Conservation (phyloP, 1,284 basidiomycete genomes). For the Heterobasidion parviporum region DNA sequence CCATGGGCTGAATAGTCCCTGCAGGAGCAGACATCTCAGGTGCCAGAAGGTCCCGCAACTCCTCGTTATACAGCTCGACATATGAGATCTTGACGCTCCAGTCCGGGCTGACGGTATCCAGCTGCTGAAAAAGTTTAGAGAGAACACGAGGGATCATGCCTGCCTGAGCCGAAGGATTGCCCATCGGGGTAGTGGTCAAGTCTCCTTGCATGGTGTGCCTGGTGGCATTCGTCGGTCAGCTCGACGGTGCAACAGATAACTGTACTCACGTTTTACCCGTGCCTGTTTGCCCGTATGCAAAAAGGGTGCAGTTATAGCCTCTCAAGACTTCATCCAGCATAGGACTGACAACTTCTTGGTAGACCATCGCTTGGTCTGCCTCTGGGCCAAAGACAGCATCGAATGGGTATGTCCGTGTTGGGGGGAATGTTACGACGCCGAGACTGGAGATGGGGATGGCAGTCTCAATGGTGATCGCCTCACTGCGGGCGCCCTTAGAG, state of each 20-base stretch:
- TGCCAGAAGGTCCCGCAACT: constrained; percentile 89
- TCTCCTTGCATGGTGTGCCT: constrained; percentile 97
- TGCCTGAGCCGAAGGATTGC: constrained; percentile 83
- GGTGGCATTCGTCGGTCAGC: constrained; percentile 2
- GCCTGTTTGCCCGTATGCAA: constrained; percentile 98
- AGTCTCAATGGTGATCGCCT: constrained; percentile 76
- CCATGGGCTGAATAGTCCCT: constrained; percentile 64
- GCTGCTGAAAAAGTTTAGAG: constrained; percentile 85
- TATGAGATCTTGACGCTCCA: constrained; percentile 94
- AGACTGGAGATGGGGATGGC: constrained; percentile 55
- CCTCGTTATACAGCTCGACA: constrained; percentile 99
- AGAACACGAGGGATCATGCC: constrained; percentile 98
- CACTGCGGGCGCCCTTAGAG: constrained; percentile 63
- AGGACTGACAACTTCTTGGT: constrained; percentile 87
- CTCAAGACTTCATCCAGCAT: constrained; percentile 90
- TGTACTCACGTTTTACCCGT: constrained; percentile 93
- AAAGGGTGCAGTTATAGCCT: constrained; percentile 98
- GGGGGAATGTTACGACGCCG: constrained; percentile 56
- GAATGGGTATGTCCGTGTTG: constrained; percentile 82
- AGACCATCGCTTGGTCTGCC: constrained; percentile 93
- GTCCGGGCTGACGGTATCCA: constrained; percentile 73
- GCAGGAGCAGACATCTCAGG: constrained; percentile 59
- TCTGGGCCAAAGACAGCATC: constrained; percentile 95
- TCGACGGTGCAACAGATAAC: background rate
- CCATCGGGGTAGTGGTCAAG: constrained; percentile 71